These are phyloP conservation scores for Talaromyces trachyspermus DNA, from an alignment of 495 filamentous ascomycete species.

Conservation along the genomic window DNA sequence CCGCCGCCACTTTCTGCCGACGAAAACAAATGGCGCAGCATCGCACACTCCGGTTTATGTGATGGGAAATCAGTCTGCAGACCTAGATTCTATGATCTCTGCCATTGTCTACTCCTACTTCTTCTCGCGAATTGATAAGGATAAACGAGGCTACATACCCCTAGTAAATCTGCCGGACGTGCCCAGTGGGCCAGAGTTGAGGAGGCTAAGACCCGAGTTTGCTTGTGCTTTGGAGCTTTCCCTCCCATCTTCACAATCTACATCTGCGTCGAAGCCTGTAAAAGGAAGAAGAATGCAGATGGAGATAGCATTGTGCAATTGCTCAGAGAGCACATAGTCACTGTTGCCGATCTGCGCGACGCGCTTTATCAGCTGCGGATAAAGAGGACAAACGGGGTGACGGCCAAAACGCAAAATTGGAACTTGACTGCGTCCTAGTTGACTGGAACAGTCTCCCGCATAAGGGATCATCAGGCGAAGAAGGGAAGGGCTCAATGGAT, in stretches of 20 bases:
- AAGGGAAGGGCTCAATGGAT: conserved; percentile 18
- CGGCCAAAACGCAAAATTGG: conserved; percentile 10
- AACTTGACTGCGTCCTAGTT: conserved; percentile 54
- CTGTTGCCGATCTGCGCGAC: conserved; percentile 29
- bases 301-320: conserved; percentile 14
- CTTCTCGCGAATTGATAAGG: conserved; percentile 43
- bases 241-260: conserved; percentile 22
- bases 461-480: background rate
- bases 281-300: background rate
- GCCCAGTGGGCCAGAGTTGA: conserved; percentile 48
- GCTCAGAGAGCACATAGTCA: conserved; percentile 34
- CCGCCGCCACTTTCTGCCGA: conserved; percentile 25
- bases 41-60: conserved; percentile 33
- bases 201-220: conserved; percentile 71
- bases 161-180: conserved; percentile 66
- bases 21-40: conserved; percentile 19
- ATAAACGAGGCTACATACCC: conserved; percentile 61
- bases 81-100: conserved; percentile 87
- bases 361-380: background rate
- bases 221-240: conserved; percentile 34
- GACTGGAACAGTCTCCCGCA: conserved; percentile 77
- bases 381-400: conserved; percentile 18
- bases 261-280: background rate
- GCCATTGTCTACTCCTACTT: conserved; percentile 83
- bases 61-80: conserved; percentile 46